Conservation (phyloP, 2,329 filamentous ascomycete genomes). For the Aureobasidium musti region DNA sequence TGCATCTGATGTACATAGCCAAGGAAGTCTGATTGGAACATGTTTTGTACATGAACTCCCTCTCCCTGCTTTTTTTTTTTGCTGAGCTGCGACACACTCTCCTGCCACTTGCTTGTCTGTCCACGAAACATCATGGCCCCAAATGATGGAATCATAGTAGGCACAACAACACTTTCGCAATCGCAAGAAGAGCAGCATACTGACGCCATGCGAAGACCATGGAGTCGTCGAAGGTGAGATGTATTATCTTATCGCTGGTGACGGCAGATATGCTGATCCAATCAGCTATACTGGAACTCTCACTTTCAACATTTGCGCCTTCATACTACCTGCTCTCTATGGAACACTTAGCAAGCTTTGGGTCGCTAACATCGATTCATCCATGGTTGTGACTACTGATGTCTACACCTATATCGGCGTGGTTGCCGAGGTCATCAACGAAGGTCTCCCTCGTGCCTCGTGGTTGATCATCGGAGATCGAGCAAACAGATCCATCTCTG, state of each 20-base stretch:
- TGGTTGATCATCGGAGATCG: conserved; percentile 70
- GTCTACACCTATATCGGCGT: conserved; percentile 69
- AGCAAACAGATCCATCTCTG: conserved; percentile 52
- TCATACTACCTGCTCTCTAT: conserved; percentile 68
- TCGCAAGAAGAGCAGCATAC: background rate
- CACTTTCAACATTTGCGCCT: conserved; percentile 63
- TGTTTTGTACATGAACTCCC: background rate
- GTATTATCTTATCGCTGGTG: background rate
- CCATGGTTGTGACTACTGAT: conserved; percentile 64
- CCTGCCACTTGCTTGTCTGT: background rate
- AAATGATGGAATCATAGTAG: background rate
- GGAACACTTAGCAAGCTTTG: conserved; percentile 68
- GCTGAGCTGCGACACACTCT: background rate
- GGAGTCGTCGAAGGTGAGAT: conserved; percentile 6
- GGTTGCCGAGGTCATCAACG: conserved; percentile 69
- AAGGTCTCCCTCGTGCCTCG: conserved; percentile 67
- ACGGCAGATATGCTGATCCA: background rate
- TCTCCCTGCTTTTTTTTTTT: background rate
- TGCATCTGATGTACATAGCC: background rate
- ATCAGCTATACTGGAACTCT: conserved; percentile 58
- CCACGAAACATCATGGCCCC: background rate
- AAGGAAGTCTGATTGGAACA: conserved; percentile 1
- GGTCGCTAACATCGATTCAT: conserved; percentile 65
- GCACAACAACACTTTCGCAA: background rate
- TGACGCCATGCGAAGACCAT: background rate